These are phyloP conservation scores for Camelina neglecta DNA, from an alignment of 345 rosid species.

Conservation along the genomic window DNA sequence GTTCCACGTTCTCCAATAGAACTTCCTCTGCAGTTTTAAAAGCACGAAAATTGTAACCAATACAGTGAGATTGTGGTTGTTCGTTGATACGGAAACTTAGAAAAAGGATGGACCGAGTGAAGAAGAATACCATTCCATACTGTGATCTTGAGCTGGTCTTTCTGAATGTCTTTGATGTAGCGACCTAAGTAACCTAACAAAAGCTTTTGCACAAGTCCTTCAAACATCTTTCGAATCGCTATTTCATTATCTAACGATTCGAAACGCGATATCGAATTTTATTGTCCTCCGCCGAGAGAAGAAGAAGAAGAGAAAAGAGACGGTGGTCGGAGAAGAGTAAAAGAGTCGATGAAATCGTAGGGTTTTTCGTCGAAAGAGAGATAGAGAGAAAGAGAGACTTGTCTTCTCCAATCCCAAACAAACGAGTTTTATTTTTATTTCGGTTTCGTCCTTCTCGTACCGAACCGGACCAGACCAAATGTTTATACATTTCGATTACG, in stretches of 20 bases:
- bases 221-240: conserved; percentile 57
- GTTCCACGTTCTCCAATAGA: conserved; percentile 74
- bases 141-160: conserved; percentile 79
- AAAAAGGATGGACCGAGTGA: neutral
- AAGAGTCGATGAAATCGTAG: conserved; percentile 34
- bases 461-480: conserved; percentile 24
- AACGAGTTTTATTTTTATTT: neutral
- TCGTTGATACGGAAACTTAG: neutral
- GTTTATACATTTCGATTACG: neutral
- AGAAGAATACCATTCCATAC: conserved; percentile 60
- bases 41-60: neutral
- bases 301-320: neutral
- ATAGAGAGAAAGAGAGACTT: conserved; percentile 1
- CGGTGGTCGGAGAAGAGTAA: conserved; percentile 36
- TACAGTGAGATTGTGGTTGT: conserved; percentile 23
- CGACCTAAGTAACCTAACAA: conserved; percentile 80
- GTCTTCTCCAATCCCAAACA: conserved; percentile 12
- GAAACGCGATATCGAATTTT: neutral
- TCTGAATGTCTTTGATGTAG: conserved; percentile 76
- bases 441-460: conserved; percentile 14
- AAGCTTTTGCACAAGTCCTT: conserved; percentile 68
- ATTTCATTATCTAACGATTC: conserved; percentile 1
- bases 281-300: conserved; percentile 10
- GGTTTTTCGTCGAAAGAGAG: conserved; percentile 37
- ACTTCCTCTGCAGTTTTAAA: conserved; percentile 56